These are phyloP conservation scores for Knufia fluminis DNA, from an alignment of 2,329 filamentous ascomycete genomes.

Conservation along the genomic window DNA sequence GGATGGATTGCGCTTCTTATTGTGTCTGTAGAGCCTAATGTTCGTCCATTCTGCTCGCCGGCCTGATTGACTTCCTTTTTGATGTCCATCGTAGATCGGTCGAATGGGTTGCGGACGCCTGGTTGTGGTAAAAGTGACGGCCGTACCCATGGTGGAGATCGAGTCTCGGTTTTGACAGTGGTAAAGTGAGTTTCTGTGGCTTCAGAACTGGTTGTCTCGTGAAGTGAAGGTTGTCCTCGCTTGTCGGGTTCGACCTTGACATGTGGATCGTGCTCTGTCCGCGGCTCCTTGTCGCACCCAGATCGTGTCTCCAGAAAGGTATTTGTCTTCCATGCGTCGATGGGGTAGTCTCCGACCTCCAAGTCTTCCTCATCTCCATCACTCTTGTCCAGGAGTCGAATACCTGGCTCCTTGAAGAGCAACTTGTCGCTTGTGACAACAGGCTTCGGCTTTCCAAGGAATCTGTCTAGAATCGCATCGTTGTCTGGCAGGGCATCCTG, in stretches of 20 bases:
- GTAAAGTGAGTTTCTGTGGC: background rate
- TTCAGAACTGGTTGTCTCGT: background rate
- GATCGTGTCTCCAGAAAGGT: background rate
- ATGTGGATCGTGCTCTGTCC: background rate
- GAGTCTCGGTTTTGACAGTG: background rate
- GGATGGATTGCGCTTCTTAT: too few species aligned
- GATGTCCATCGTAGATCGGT: background rate
- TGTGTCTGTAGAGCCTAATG: too few species aligned
- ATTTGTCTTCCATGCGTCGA: background rate
- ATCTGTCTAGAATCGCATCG: background rate
- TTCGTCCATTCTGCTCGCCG: background rate
- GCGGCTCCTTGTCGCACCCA: background rate
- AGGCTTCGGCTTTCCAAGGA: background rate
- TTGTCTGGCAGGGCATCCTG: background rate
- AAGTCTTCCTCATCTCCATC: background rate
- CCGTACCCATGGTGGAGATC: background rate
- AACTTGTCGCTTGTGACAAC: conserved; percentile 18
- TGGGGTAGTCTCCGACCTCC: background rate
- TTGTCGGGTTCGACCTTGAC: background rate
- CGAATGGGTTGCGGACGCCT: background rate
- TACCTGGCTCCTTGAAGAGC: conserved; percentile 19
- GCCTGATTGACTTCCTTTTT: background rate
- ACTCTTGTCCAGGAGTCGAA: conserved; percentile 12
- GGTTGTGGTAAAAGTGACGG: too few species aligned
- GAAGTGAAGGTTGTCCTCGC: background rate